These are phyloP conservation scores for Trametes cingulata DNA, from an alignment of 768 basidiomycete species.

Conservation along the genomic window DNA sequence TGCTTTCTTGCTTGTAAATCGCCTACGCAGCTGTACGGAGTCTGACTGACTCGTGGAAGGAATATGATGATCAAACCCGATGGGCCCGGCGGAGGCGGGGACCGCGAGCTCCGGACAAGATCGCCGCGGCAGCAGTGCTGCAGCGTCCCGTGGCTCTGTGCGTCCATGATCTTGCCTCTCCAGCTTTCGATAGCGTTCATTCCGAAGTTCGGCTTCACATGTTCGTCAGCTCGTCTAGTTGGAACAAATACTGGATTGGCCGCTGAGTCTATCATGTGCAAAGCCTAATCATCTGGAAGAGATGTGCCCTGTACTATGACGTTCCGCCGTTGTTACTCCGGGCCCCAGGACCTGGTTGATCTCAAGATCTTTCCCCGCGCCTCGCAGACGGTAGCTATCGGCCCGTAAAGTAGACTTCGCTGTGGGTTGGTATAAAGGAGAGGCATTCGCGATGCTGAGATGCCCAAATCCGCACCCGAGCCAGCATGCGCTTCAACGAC, in stretches of 20 bases:
- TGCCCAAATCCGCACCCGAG: not conserved
- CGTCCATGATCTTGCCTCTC: not conserved
- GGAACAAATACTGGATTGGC: not conserved
- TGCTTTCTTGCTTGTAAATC: not conserved
- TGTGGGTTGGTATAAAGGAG: constrained; percentile 11
- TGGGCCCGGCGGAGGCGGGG: not conserved
- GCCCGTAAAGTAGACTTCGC: not conserved
- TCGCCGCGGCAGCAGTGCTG: not conserved
- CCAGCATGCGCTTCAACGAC: constrained; percentile 68
- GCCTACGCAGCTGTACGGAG: no score
- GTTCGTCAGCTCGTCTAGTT: not conserved
- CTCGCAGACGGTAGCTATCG: not conserved
- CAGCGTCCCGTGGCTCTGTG: not conserved
- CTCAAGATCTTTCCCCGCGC: not conserved
- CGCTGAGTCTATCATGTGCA: constrained; percentile 10
- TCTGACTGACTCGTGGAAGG: not conserved
- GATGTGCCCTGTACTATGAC: not conserved
- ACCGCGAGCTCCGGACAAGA: not conserved
- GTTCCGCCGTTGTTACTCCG: constrained; percentile 11
- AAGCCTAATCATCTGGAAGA: not conserved
- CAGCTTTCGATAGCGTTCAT: not conserved
- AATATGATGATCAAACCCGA: not conserved
- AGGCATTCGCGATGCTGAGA: not conserved
- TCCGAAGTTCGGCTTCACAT: constrained; percentile 5
- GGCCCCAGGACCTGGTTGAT: not conserved